Evolutionary conservation across 1,284 basidiomycete genomes (phyloP), one percentile per base, ranked within the genome.

Genomic region (Pulchroboletus neoregius): DNA sequence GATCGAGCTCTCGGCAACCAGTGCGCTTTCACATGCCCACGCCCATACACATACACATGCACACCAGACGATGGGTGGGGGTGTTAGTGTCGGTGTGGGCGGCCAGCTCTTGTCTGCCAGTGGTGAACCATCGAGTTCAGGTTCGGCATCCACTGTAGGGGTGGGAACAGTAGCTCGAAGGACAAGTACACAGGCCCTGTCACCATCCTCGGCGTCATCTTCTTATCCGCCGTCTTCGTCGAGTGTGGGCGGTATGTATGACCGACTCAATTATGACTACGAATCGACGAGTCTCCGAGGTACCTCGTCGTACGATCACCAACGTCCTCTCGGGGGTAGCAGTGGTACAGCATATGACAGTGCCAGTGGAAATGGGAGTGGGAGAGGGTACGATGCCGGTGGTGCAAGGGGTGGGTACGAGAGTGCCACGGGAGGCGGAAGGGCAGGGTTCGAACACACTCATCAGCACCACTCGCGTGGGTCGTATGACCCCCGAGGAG

Each of bases 71-170:
- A 43, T 62, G 27, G 20, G 43, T 5, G 49, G 39, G 5, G 22
- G 27, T 8, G 43, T 54, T 3, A 26, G 45, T 20, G 45, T 49
- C 12, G 33, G 46, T 12, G 44, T 45, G 2, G 56, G 58, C 30
- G 63, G 61, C 6, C 58, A 60, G 9, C 52, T 64, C 6, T 53
- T 68, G 31, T 58, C 70, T 16, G 49, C 60, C 4, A 52, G 58
- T 46, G 53, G 38, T 2, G 60, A 69, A 22, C 39, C 57, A 12
- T 51, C 63, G 15, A 54, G 51, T 35, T 45, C 57, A 5, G 48
- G 52, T 1, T 48, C 61, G 6, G 42, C 24, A 9, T 27, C 59
- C 1, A 31, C 34, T 7, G 20, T 40, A 1, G 15, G 53, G 2
- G 20, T 36, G 2, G 43, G 43, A 6, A 9, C 20, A 10, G 47